A percentile compares a stretch with the other conserved stretches of the same genome.
Conservation (phyloP, 305 asterid species). For the Fraxinus baroniana region DNA sequence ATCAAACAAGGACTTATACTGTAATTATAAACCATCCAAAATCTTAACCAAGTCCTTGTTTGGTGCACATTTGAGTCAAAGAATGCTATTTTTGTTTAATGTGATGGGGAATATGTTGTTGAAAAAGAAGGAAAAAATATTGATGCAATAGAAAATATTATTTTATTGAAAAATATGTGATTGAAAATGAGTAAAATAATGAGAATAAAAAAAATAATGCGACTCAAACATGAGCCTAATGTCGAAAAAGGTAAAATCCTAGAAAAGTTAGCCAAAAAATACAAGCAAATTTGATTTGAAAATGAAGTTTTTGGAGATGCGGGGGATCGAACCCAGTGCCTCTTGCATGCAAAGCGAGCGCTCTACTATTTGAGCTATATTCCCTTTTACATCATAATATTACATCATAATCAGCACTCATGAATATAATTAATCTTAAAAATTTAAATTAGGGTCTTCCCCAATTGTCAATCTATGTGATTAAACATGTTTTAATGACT, state of each 20-base stretch:
- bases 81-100: too few relatives aligned
- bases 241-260: neutral
- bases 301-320: constrained; percentile 58
- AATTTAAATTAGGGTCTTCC: neutral
- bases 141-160: too few relatives aligned
- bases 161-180: too few relatives aligned
- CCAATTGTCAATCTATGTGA: neutral
- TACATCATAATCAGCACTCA: too few relatives aligned
- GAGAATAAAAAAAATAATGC: too few relatives aligned
- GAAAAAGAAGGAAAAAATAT: too few relatives aligned
- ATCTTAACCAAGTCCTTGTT: neutral
- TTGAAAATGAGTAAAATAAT: too few relatives aligned
- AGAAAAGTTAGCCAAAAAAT: too few relatives aligned
- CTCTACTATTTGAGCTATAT: constrained; percentile 97
- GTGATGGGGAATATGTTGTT: too few relatives aligned
- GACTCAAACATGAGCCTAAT: too few relatives aligned
- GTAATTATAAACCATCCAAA: neutral
- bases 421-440: neutral
- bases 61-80: too few relatives aligned
- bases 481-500: neutral
- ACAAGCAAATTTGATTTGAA: neutral
- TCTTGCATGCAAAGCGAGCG: constrained; percentile 99
- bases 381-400: too few relatives aligned
- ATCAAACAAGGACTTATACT: neutral
- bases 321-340: constrained; percentile 70